Base-by-base conservation (phyloP, 2,329 filamentous ascomycete species). In the Xylariomycetidae sp. region DNA sequence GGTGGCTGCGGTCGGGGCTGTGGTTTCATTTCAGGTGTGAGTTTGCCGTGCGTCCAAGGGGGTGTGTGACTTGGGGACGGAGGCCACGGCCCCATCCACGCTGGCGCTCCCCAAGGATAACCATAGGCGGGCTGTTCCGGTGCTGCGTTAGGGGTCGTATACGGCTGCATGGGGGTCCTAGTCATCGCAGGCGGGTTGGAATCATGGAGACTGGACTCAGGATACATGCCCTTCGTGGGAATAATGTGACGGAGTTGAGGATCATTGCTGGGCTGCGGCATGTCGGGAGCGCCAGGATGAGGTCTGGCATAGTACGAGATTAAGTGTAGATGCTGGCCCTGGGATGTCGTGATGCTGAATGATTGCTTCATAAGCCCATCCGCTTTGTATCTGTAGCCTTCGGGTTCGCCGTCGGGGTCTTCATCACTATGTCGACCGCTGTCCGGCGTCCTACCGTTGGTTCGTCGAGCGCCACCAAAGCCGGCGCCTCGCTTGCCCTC, bases 361-460 rank as follows among this genome's bases (percentile, higher is more conserved):
- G 92, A 97, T 64, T 98, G 92, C 74, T 98, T 98, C 88, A 97
- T 96, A 4, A 98, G 74, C 1, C 92, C 92, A 53, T 98, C 92
- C 8, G 84, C 86, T 70, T 96, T 98, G 66, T 95, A 95, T 44
- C 88, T 74, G 60, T 95, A 95, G 26, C 88, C 88, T 58, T 95
- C 88, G 0, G 86, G 87, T 52, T 94, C 88, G 48, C 79, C 84
- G 34, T 86, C 82, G 45, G 85, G 86, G 49, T 94, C 85, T 30
- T 92, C 89, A 52, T 94, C 88, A 56, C 85, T 90, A 17, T 77
- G 80, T 44, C 82, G 80, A 39, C 79, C 80, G 50, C 85, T 88
- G 43, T 95, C 88, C 20, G 88, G 87, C 7, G 87, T 89, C 66
- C 88, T 90, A 40, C 80, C 82, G 15, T 69, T 71, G 41, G 73